Percentiles rank a stretch among this genome's conserved stretches.
These are phyloP conservation scores for Aspergillus bertholletiae DNA, from an alignment of 495 filamentous ascomycete genomes.

Conservation along the genomic window DNA sequence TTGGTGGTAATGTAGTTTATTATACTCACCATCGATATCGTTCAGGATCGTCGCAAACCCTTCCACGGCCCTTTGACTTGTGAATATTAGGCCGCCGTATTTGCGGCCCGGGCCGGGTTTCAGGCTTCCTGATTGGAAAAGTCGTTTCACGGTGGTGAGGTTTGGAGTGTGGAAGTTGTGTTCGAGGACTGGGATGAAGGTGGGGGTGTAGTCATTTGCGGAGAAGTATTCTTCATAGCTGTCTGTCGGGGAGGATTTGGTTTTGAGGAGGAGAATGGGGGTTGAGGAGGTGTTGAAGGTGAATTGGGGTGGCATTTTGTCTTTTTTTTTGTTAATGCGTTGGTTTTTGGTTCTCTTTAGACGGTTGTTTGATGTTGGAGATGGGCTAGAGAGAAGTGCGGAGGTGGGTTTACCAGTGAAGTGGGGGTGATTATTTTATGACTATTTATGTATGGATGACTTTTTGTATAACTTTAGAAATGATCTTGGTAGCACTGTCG, in stretches of 20 bases:
- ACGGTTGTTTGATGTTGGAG: constrained; percentile 4
- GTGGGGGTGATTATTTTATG: background rate
- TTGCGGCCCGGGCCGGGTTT: constrained; percentile 17
- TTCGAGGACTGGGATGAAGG: constrained; percentile 81
- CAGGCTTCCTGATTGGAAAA: constrained; percentile 35
- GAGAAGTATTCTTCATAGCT: constrained; percentile 76
- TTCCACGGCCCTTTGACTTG: constrained; percentile 90
- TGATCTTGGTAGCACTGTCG: background rate
- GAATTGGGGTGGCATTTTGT: no score
- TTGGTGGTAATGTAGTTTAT: no score
- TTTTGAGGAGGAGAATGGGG: constrained; percentile 77
- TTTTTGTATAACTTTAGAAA: background rate
- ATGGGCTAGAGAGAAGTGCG: background rate
- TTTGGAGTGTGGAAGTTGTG: constrained; percentile 56
- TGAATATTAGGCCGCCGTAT: constrained; percentile 89
- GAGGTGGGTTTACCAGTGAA: background rate
- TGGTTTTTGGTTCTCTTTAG: background rate
- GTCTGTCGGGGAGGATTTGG: constrained; percentile 72
- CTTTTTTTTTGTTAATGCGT: background rate
- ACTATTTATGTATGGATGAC: background rate
- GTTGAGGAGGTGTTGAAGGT: background rate
- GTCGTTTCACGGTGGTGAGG: constrained; percentile 37
- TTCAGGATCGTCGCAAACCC: constrained; percentile 69
- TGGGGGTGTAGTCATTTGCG: constrained; percentile 40
- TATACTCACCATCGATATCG: constrained; percentile 33